phyloP scores from a whole-genome alignment of 2,329 filamentous ascomycete genomes.

The Cadophora sp. region DNA sequence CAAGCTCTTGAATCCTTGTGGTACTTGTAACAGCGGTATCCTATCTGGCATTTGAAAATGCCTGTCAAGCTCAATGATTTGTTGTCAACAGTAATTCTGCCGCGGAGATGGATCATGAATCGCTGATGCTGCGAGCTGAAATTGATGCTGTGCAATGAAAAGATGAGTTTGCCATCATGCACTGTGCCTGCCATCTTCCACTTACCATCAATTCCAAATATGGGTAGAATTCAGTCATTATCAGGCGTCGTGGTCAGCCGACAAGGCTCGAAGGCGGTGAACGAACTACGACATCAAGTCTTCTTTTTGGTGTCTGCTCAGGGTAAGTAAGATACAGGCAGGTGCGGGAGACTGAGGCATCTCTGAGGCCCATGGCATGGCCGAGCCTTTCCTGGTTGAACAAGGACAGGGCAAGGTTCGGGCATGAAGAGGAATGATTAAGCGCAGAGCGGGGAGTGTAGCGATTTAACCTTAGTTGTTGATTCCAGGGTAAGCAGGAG shows the following conservation, averaged over 20 bases:
- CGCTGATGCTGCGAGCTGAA: background rate
- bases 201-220: background rate
- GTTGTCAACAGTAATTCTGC: background rate
- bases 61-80: background rate
- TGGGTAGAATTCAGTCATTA: background rate
- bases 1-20: background rate
- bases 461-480: slow-evolving; percentile 6
- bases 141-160: background rate
- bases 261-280: slow-evolving; percentile 11
- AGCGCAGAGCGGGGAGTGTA: background rate
- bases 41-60: background rate
- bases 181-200: background rate
- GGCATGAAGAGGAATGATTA: slow-evolving; percentile 1
- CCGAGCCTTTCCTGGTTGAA: background rate
- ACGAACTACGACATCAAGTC: slow-evolving; percentile 1
- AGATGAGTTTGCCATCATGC: background rate
- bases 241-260: slow-evolving; percentile 8
- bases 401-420: background rate
- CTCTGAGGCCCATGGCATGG: background rate
- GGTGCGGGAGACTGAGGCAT: background rate
- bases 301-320: slow-evolving; percentile 6
- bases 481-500: background rate
- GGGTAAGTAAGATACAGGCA: slow-evolving; percentile 1
- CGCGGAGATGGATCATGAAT: background rate
- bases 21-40: background rate